Evolutionary conservation across 345 rosid genomes (phyloP).

Genomic region (Syzygium oleosum): DNA sequence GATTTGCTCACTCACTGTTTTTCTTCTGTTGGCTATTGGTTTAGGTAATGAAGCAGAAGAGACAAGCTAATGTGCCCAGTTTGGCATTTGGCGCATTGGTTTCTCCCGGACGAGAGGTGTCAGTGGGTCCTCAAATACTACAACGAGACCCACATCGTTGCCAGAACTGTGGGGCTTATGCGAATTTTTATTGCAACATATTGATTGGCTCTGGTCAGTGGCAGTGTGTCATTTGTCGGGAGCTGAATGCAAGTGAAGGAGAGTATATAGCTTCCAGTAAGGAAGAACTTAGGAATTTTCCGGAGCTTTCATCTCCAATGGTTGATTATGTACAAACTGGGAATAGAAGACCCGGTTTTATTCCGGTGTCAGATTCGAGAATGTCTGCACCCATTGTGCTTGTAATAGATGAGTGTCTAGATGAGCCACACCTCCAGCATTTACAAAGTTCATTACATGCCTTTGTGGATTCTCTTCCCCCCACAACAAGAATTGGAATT

Average conservation of each 20-base stretch:
- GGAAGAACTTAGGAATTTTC: slow-evolving; percentile 63
- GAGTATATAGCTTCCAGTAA: slow-evolving; percentile 74
- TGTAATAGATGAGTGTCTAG: slow-evolving; percentile 94
- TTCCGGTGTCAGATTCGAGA: slow-evolving; percentile 86
- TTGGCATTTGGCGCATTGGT: slow-evolving; percentile 92
- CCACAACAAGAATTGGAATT: slow-evolving; percentile 77
- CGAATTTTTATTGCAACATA: slow-evolving; percentile 73
- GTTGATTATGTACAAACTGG: slow-evolving; percentile 90
- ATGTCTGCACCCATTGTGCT: slow-evolving; percentile 80
- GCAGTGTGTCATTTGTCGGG: slow-evolving; percentile 82
- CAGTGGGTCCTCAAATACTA: slow-evolving; percentile 65
- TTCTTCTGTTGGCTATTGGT: not conserved
- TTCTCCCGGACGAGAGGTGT: slow-evolving; percentile 81
- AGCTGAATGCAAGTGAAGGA: slow-evolving; percentile 73
- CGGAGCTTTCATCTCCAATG: slow-evolving; percentile 65
- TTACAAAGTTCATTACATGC: slow-evolving; percentile 98
- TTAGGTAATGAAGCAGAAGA: slow-evolving; percentile 83
- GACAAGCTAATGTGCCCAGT: slow-evolving; percentile 79
- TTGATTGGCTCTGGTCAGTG: slow-evolving; percentile 92
- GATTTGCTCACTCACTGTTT: not conserved
- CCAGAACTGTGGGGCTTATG: slow-evolving; percentile 83
- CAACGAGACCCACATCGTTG: slow-evolving; percentile 92
- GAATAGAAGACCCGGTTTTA: slow-evolving; percentile 72
- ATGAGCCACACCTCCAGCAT: slow-evolving; percentile 93
- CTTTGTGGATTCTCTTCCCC: slow-evolving; percentile 76